Conservation (phyloP, 1,139 yeast genomes). For the Keqinozyma sinolaborantium region DNA sequence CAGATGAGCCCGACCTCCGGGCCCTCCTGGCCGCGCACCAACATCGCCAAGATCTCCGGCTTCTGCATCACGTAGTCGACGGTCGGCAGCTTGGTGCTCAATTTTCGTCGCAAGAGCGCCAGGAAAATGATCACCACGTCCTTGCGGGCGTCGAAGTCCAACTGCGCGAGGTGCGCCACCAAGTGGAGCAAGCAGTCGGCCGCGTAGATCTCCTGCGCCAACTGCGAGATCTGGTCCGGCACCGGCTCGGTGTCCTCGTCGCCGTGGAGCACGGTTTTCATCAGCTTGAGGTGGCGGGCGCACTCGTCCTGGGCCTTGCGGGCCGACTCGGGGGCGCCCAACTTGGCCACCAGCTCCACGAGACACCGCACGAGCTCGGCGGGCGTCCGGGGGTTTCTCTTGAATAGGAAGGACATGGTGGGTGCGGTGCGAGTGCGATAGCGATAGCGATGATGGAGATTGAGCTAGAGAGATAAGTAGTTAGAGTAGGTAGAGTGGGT, state of each 20-base stretch:
- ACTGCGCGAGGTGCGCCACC: slow-evolving; percentile 51
- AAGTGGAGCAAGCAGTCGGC: slow-evolving; percentile 66
- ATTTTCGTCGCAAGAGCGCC: slow-evolving; percentile 74
- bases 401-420: slow-evolving; percentile 88
- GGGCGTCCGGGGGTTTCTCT: slow-evolving; percentile 90
- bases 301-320: slow-evolving; percentile 76
- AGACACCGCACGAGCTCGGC: slow-evolving; percentile 74
- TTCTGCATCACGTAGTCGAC: slow-evolving; percentile 74
- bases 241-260: slow-evolving; percentile 67
- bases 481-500: no score
- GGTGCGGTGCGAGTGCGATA: no score
- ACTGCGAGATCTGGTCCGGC: slow-evolving; percentile 69
- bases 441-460: no score
- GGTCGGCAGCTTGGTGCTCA: slow-evolving; percentile 77
- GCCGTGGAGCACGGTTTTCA: slow-evolving; percentile 69
- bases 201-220: slow-evolving; percentile 75
- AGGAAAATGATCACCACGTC: slow-evolving; percentile 74
- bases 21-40: slow-evolving; percentile 68
- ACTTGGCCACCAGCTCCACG: slow-evolving; percentile 67
- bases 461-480: no score
- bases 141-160: slow-evolving; percentile 89
- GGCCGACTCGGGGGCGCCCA: slow-evolving; percentile 56
- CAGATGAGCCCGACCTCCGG: slow-evolving; percentile 71
- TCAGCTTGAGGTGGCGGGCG: slow-evolving; percentile 61
- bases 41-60: slow-evolving; percentile 60